Evolutionary conservation across 176 grass and related monocot genomes (phyloP), one percentile per base, ranked within the genome.

Genomic region (Oryza nivara): DNA sequence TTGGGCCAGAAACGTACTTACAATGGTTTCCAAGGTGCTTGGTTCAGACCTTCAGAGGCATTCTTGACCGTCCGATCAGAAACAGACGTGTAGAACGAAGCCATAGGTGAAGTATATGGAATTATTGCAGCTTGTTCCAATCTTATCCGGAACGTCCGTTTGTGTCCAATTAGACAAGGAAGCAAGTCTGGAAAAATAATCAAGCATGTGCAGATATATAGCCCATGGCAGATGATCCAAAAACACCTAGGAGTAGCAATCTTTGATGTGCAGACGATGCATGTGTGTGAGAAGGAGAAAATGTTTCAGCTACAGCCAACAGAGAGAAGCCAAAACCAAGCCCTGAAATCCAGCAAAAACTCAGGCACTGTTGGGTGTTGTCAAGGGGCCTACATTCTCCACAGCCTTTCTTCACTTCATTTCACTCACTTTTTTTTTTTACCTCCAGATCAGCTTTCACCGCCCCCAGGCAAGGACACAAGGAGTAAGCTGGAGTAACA

Each of bases 271-370:
- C 20, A 20, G 48, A 56, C 2, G 54, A 20, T 20, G 54, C 54
- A 58, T 38, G 74, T 63, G 52, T 63, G 58, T 23, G 58, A 5
- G 52, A 61, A 61, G 58, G 36, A 38, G n/a, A 22, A 63, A 63
- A 63, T 23, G 58, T 63, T 63, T 63, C 58, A 3, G 36, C 58
- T 22, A n/a, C 41, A 8, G 76, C 87, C 87, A 89, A 85, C 64
- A 74, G 77, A n/a, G 70, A 85, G 71, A 69, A 14, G 87, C 70
- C 87, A 85, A 85, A 65, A 75, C 26, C 87, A 40, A 36, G 67
- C 76, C 87, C 87, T 48, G 70, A 84, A 89, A 69, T 64, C 82
- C 70, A 68, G 81, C 76, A 14, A 58, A 49, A 88, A 19, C 35
- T 44, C 86, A 3, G 36, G 2, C 61, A 73, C 48, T 84, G 81